Evolutionary conservation across 305 asterid genomes (phyloP), one percentile per base, ranked within the genome.

Genomic region (Fraxinus latifolia): DNA sequence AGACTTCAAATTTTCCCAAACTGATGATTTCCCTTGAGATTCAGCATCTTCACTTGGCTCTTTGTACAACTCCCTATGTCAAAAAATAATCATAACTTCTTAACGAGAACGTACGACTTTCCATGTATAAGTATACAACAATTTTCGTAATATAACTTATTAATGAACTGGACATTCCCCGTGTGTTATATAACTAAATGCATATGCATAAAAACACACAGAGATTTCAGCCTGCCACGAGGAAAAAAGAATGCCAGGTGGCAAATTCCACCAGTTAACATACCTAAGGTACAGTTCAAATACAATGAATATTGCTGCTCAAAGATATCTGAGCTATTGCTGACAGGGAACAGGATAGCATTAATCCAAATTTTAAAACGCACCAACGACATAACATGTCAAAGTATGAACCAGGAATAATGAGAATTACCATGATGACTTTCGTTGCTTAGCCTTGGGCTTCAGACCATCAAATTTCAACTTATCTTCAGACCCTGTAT

Each of bases 1-100:
- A 77, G 98, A 91, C 86, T 90, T 94, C 83, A 94, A 85, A 79
- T 86, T 88, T 70, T 88, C 83, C 98, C 98, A 93, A 73, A 87
- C 21, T 11, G 94, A 90, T 21, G 92, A 74, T 44, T 84, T 84
- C 81, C 65, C 83, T 77, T 80, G 87, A 72, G 88, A 79, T 73
- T 85, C 89, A 68, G 77, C 77, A 33, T 82, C 86, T 67, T 79
- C 82, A 62, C 55, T 70, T 17, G 83, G 88, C 83, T 76, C 94
- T 78, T 80, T 81, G 33, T 84, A 47, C 68, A 37, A 72, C 82
- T 83, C 86, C 90, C 97, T 93, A 70, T 74, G 85, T 76, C 68
- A 53, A 55, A 70, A 77, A 81, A 76, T 34, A 42, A 62, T 31
- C 21, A 70, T 1, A 0, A 70, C 19, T 29, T 77, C 39, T 78